These are phyloP conservation scores for Sporobolomyces roseus DNA, from an alignment of 768 basidiomycete species.

Conservation along the genomic window DNA sequence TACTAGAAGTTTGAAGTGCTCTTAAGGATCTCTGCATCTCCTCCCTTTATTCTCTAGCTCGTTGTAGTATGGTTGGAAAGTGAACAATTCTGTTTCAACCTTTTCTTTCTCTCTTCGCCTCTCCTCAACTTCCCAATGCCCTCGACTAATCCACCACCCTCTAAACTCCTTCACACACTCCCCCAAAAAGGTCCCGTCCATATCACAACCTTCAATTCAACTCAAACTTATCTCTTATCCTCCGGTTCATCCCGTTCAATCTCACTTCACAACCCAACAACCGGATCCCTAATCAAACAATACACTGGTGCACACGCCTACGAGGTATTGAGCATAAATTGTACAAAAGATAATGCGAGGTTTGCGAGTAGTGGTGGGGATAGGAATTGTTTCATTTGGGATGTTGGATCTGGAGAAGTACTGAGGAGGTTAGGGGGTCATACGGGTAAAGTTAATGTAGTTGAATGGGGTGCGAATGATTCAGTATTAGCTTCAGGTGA, in stretches of 20 bases:
- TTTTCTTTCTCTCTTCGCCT: background rate
- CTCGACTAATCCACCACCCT: background rate
- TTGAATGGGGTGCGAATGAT: constrained; percentile 84
- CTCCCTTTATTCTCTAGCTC: background rate
- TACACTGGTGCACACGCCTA: constrained; percentile 92
- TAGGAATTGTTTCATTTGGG: constrained; percentile 89
- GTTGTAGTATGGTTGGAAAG: background rate
- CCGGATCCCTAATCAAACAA: constrained; percentile 82
- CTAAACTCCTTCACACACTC: constrained; percentile 41
- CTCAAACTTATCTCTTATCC: constrained; percentile 80
- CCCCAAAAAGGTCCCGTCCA: constrained; percentile 68
- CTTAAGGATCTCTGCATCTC: background rate
- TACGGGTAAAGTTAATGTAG: constrained; percentile 80
- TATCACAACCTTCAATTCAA: constrained; percentile 85
- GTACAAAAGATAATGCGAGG: constrained; percentile 69
- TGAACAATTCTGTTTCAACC: background rate
- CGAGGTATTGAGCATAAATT: constrained; percentile 83
- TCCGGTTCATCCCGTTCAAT: constrained; percentile 88
- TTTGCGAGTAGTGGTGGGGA: constrained; percentile 94
- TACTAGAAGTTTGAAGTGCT: background rate
- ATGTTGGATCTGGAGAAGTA: constrained; percentile 81
- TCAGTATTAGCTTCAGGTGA: constrained; percentile 81
- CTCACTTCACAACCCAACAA: constrained; percentile 80
- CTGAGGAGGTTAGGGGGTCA: constrained; percentile 80
- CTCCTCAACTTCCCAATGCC: background rate